Base-by-base conservation (phyloP, 1,284 basidiomycete species). In the Cutaneotrichosporon sp. region DNA sequence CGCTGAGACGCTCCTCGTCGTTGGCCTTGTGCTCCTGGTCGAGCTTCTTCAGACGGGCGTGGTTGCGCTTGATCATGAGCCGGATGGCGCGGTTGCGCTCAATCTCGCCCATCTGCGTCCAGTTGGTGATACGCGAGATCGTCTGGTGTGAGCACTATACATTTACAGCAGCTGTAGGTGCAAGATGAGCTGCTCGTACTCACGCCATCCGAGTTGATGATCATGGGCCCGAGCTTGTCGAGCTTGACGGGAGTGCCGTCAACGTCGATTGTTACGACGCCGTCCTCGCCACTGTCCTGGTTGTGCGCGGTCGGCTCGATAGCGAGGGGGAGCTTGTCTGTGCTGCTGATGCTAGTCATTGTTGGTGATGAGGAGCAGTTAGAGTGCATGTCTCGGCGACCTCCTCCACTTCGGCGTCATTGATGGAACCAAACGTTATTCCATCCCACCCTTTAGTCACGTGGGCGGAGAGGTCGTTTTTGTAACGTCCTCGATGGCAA, bases 171-270 rank as follows among this genome's bases (percentile, higher is more conserved):
- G 29, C 29, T n/a, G n/a, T n/a, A n/a, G n/a, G n/a, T n/a, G n/a
- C n/a, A n/a, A n/a, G n/a, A 25, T 16, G 14, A 29, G 38, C 38
- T 42, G 18, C 7, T 42, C 10, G 2, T 11, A 75, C 77, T 67
- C 62, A 80, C 78, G 1, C 77, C 77, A 50, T 80, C 78, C n/a
- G 72, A 71, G 63, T 80, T 79, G 55, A 80, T 70, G 56, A 80
- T 78, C 73, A 80, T 75, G 0, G 79, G 79, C 8, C 79, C 79
- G 1, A 80, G 67, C 33, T 63, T 67, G 60, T 80, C 79, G 0
- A 80, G 66, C 67, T 77, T 75, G 53, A 80, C 64, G 1, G 71
- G 64, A 49, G 71, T 68, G n/a, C 73, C 75, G 54, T 72, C 70
- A 27, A 80, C 59, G 57, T 79, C 71, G 33, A 80, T 58, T 2